Evolutionary conservation across 495 filamentous ascomycete genomes (phyloP), one percentile per base, ranked within the genome.

Genomic region (Parachaetomium inaequale): DNA sequence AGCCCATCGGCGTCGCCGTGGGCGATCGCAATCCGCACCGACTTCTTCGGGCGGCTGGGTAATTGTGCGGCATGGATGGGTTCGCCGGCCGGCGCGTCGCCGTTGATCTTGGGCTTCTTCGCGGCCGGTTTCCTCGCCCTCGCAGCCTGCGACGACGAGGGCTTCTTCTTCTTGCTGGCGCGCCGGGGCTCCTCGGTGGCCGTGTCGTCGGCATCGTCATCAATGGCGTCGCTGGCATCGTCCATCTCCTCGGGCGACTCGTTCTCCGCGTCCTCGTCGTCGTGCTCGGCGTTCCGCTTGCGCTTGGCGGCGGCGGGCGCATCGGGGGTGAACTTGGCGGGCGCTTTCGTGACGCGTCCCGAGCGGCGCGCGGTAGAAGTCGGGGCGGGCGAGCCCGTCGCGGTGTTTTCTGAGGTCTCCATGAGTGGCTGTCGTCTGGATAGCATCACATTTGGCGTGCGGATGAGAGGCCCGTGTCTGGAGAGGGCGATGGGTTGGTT

Each of bases 61-160:
- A 85, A 77, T 49, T 80, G 84, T 55, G 82, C 81, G 7, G 79
- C 72, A 55, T 75, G 79, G 59, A 69, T 69, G 23, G 43, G 21
- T 6, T 62, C 61, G 7, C 47, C 46, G 40, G 47, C n/a, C 19
- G 79, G 79, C 54, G 68, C 72, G 75, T 84, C 73, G 31, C 84
- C 87, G 71, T 90, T 89, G 21, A 86, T 84, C 68, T 89, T 91
- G 31, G 88, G 70, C 74, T 89, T 96, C 76, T 94, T 96, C 4
- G 77, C 74, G 15, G 84, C 83, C 3, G 87, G 86, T 68, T 86
- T 87, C 67, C 77, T 82, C 4, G 79, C 53, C 46, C 68, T 74
- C 14, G 72, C 72, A 1, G 76, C 55, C 60, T 79, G 73, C 32
- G 79, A 71, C 47, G 71, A 58, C 25, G 79, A 67, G 11, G 69